A percentile compares a stretch with the other conserved stretches of the same genome.
Conservation (phyloP, 345 rosid genomes). For the Corchorus capsularis region DNA sequence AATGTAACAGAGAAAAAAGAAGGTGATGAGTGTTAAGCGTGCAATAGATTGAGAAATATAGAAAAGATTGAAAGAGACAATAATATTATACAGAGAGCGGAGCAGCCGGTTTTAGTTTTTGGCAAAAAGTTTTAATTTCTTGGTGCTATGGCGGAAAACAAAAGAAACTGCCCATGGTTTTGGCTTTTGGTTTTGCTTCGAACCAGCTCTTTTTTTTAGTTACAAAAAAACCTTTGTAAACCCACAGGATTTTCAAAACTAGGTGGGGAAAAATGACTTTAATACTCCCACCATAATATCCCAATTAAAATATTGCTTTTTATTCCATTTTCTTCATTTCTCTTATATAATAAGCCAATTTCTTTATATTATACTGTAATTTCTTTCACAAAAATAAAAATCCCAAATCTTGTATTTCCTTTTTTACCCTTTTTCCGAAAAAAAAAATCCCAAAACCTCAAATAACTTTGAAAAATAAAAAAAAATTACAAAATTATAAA, state of each 20-base stretch:
- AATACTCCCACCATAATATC: not conserved
- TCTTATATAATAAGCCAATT: not conserved
- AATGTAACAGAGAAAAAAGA: not conserved
- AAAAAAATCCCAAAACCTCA: no score
- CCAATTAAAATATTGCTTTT: not conserved
- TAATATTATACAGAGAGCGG: conserved; percentile 29
- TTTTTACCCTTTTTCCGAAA: not conserved
- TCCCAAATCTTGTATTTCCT: no score
- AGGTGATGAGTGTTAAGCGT: not conserved
- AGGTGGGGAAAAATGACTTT: not conserved
- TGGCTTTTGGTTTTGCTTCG: conserved; percentile 25
- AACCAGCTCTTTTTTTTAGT: not conserved
- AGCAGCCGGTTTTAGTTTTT: conserved; percentile 55
- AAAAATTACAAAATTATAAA: no score
- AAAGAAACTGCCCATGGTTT: conserved; percentile 58
- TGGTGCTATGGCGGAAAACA: conserved; percentile 25
- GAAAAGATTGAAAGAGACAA: conserved; percentile 4
- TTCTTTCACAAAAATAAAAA: no score
- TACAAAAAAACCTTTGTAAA: not conserved
- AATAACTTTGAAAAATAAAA: no score
- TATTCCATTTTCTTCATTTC: not conserved
- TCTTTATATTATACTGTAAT: not conserved
- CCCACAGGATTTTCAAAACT: conserved; percentile 32
- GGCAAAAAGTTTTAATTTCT: conserved; percentile 9
- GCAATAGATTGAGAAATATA: conserved; percentile 6